Evolutionary conservation across 768 basidiomycete genomes (phyloP), one percentile per base, ranked within the genome.

Genomic region (Suillus lakei): DNA sequence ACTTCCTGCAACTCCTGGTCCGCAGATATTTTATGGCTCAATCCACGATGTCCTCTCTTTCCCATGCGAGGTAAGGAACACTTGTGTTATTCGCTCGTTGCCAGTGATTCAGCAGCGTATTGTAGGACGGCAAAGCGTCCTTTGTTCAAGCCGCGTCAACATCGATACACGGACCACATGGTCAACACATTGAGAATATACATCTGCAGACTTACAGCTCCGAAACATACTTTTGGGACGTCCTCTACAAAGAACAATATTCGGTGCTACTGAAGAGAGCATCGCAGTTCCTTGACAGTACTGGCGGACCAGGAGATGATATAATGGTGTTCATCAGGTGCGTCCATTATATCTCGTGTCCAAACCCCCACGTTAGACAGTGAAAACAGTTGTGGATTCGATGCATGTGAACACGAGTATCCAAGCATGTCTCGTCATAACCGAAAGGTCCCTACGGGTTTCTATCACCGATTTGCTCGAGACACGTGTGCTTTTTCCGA

Each of bases 21-120:
- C 89, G 0, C 84, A 86, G 67, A 77, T 96, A 39, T 98, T 89
- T 75, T 99, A 98, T 65, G 94, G 93, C 1, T 96, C 93, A 12
- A 81, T 96, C n/a, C 97, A 99, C 73, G 97, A 99, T 69, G 86
- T 98, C 51, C 82, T 96, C 16, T 92, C 95, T 15, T 98, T 89
- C 72, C 95, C 95, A 1, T 98, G 95, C 79, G 95, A 98, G 82
- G 93, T 92, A 68, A 36, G 77, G 66, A 1, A 18, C 41, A 34
- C 3, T 26, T 38, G n/a, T 63, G 18, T 16, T 4, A 61, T 41
- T 38, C 55, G 9, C 3, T 39, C 10, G 26, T 41, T 28, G 18
- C 3, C 16, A 59, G 18, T 54, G 30, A 34, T 34, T 21, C 21
- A 54, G 53, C 53, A 61, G 43, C 66, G 7, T 50, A 26, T 28